Evolutionary conservation across 805 yeast species (phyloP), one percentile per base, ranked within the genome.

Genomic region (Schwanniomyces occidentalis): DNA sequence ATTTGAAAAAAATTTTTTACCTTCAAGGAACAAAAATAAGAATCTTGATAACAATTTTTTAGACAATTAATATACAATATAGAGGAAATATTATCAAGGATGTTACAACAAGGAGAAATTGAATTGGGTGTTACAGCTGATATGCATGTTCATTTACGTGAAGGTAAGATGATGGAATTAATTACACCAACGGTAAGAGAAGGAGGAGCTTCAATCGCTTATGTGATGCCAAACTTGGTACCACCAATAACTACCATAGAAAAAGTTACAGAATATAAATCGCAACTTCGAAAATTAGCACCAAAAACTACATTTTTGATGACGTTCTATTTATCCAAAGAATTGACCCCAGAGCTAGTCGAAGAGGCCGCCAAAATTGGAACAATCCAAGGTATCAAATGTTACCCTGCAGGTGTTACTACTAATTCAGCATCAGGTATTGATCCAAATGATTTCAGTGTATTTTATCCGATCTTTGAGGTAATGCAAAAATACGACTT

Each of bases 381-480:
- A 2, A 80, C 78, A 24, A 80, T 91, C 36, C 71, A 80, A 19
- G 99, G 99, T 37, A 87, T 93, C 47, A 93, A 93, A 61, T 89
- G 96, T 58, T 93, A 93, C 59, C 99, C 99, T 26, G 97, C 98
- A 2, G 99, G 99, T 28, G 99, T 93, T 20, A 93, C 99, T n/a
- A 93, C 99, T 24, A 93, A 93, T 65, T 88, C 96, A 7, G 62
- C 76, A 31, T 85, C 82, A 3, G 99, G 99, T 32, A 96, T 93
- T 16, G 93, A 85, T 58, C 95, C 95, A 16, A 87, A 89, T 50
- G 95, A 91, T 52, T 93, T 93, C 62, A 76, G 83, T 30, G 80
- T 75, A 5, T 93, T 90, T 52, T 93, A 89, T 58, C 95, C 96
- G 4, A 73, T 93, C 7, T 93, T 93, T 56, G 73, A 84, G 52